Evolutionary conservation across 1,284 basidiomycete genomes (phyloP).

Genomic region (Pseudozyma pruni): DNA sequence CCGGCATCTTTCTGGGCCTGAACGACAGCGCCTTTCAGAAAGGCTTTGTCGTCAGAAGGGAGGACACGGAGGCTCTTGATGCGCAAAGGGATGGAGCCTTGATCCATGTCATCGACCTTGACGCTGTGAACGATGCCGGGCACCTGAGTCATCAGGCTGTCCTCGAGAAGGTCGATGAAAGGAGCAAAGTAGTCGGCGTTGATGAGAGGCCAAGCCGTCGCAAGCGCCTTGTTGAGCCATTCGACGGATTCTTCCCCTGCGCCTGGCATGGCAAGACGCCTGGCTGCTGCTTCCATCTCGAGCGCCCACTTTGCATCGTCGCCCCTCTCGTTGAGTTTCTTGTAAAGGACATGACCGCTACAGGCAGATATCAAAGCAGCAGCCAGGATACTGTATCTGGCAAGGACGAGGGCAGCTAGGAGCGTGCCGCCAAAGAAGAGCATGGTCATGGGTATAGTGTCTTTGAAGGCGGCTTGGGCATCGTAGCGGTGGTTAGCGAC

Average conservation of each 20-base stretch:
- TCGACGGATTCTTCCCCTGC: slow-evolving; percentile 54
- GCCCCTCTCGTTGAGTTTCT: slow-evolving; percentile 29
- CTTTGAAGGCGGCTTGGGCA: slow-evolving; percentile 31
- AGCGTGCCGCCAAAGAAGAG: slow-evolving; percentile 49
- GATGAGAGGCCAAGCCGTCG: slow-evolving; percentile 61
- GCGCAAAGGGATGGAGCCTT: slow-evolving; percentile 55
- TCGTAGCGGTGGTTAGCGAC: not conserved
- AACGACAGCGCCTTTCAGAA: slow-evolving; percentile 35
- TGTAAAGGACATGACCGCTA: slow-evolving; percentile 45
- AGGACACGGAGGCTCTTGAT: slow-evolving; percentile 56
- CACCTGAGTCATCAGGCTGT: slow-evolving; percentile 64
- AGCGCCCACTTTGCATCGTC: slow-evolving; percentile 45
- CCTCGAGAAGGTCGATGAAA: slow-evolving; percentile 63
- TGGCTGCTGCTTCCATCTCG: slow-evolving; percentile 36
- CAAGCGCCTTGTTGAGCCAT: slow-evolving; percentile 62
- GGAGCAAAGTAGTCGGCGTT: slow-evolving; percentile 61
- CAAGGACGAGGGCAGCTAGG: slow-evolving; percentile 33
- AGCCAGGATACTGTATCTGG: slow-evolving; percentile 31
- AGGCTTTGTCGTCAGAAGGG: slow-evolving; percentile 34
- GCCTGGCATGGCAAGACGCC: slow-evolving; percentile 10
- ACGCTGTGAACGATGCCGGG: slow-evolving; percentile 60
- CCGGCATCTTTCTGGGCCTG: slow-evolving; percentile 38
- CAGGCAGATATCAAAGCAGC: slow-evolving; percentile 25
- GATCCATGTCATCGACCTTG: slow-evolving; percentile 63
- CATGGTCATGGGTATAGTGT: slow-evolving; percentile 48